These are phyloP conservation scores for Kernera saxatilis DNA, from an alignment of 345 rosid genomes.

Conservation along the genomic window DNA sequence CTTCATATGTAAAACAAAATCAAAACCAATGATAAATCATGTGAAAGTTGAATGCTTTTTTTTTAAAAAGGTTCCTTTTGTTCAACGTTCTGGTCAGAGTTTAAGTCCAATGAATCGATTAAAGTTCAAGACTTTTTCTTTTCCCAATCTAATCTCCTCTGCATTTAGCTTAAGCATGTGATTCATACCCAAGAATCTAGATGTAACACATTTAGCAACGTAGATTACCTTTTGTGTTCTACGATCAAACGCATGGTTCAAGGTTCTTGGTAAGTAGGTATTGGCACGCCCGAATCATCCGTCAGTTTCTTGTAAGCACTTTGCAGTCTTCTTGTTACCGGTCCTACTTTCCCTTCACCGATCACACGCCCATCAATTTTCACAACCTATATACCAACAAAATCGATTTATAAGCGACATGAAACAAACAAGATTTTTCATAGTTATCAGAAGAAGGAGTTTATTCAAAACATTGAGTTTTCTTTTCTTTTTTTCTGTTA, in stretches of 20 bases:
- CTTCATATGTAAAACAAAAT: neutral
- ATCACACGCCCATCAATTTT: constrained; percentile 62
- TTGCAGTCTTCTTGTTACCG: constrained; percentile 56
- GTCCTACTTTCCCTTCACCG: constrained; percentile 69
- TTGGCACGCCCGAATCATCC: constrained; percentile 58
- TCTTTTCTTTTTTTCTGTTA: neutral
- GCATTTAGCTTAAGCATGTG: neutral
- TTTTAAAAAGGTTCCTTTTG: neutral
- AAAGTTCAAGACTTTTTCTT: neutral
- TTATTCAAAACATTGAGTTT: neutral
- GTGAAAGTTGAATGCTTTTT: neutral
- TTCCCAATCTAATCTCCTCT: neutral
- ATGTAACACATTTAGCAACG: neutral
- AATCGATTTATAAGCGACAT: neutral
- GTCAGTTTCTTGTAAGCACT: constrained; percentile 61
- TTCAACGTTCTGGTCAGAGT: neutral
- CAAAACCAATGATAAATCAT: neutral
- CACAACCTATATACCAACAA: constrained; percentile 45
- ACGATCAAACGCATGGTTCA: neutral
- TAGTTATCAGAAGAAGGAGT: neutral
- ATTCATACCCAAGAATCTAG: neutral
- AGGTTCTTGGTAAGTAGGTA: constrained; percentile 43
- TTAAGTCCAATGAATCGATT: neutral
- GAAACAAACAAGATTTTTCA: neutral
- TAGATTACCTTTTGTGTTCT: constrained; percentile 3